A percentile compares a stretch with the other conserved stretches of the same genome.
These are phyloP conservation scores for Nicotiana benthamiana DNA, from an alignment of 257 asterid genomes.

Conservation along the genomic window DNA sequence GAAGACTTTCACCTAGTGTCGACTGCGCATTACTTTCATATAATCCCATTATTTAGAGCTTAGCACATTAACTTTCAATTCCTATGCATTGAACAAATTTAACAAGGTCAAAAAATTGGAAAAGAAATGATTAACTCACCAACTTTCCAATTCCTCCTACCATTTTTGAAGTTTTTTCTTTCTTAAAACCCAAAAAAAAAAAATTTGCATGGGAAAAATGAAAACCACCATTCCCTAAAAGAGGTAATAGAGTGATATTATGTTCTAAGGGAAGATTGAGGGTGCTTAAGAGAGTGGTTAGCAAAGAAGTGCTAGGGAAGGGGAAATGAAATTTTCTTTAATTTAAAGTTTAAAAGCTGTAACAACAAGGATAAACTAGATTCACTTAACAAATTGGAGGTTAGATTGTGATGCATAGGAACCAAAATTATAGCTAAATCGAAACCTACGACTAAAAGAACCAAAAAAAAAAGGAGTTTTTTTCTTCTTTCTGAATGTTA, in stretches of 20 bases:
- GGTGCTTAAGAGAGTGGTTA: not conserved
- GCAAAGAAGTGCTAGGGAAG: not conserved
- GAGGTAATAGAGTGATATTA: not conserved
- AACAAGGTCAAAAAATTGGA: not conserved
- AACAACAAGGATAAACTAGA: not conserved
- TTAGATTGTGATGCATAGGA: not conserved
- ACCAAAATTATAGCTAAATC: not conserved
- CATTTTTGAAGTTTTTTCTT: not conserved
- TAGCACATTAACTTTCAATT: too few species aligned
- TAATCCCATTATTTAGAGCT: not conserved
- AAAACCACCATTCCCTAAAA: not conserved
- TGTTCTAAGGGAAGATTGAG: not conserved
- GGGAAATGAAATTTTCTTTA: not conserved
- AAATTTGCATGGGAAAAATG: too few species aligned
- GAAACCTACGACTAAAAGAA: not conserved
- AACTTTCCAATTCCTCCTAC: not conserved
- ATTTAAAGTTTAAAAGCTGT: not conserved
- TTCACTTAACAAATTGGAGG: not conserved
- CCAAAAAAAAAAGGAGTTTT: not conserved
- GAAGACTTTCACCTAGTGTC: not conserved
- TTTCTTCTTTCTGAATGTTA: too few species aligned
- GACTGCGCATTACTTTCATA: not conserved
- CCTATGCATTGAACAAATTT: not conserved
- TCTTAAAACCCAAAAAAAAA: not conserved
- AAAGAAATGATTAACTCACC: not conserved